These are phyloP conservation scores for Plantago ovata DNA, from an alignment of 257 asterid species.

Conservation along the genomic window DNA sequence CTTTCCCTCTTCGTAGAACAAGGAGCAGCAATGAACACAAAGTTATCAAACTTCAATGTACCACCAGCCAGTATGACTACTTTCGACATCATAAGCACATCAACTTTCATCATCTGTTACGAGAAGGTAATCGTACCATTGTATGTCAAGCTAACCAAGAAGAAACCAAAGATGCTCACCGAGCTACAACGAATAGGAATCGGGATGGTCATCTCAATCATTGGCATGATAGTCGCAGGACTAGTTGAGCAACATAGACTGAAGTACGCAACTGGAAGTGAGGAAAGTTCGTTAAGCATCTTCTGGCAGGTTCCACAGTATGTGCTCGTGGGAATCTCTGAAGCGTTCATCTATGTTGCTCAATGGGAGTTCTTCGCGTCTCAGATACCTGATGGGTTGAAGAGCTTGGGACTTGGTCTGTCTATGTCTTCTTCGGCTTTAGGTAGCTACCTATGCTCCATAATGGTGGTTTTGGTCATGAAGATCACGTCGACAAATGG, in stretches of 20 bases:
- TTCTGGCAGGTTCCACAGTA: constrained; percentile 85
- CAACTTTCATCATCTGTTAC: constrained; percentile 74
- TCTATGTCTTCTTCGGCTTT: constrained; percentile 81
- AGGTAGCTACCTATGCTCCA: constrained; percentile 70
- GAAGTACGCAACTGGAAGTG: constrained; percentile 40
- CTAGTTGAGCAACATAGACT: constrained; percentile 59
- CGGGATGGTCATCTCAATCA: constrained; percentile 57
- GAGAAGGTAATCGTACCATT: constrained; percentile 58
- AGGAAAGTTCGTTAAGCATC: constrained; percentile 59
- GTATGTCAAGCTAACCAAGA: constrained; percentile 48
- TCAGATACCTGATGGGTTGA: constrained; percentile 62
- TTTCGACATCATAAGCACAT: constrained; percentile 70
- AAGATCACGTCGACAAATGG: constrained; percentile 63
- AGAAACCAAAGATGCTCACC: constrained; percentile 44
- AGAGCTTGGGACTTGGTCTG: constrained; percentile 71
- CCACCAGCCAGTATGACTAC: constrained; percentile 87
- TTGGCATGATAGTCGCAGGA: constrained; percentile 65
- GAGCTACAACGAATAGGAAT: constrained; percentile 74
- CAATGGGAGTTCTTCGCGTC: constrained; percentile 79
- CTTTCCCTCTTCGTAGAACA: constrained; percentile 81
- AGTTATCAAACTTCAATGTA: constrained; percentile 39
- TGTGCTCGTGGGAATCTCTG: constrained; percentile 77
- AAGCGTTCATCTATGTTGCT: constrained; percentile 72
- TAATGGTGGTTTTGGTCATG: constrained; percentile 52
- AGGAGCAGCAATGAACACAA: constrained; percentile 75